phyloP scores from a whole-genome alignment of 257 asterid genomes.

The Salvia hispanica region DNA sequence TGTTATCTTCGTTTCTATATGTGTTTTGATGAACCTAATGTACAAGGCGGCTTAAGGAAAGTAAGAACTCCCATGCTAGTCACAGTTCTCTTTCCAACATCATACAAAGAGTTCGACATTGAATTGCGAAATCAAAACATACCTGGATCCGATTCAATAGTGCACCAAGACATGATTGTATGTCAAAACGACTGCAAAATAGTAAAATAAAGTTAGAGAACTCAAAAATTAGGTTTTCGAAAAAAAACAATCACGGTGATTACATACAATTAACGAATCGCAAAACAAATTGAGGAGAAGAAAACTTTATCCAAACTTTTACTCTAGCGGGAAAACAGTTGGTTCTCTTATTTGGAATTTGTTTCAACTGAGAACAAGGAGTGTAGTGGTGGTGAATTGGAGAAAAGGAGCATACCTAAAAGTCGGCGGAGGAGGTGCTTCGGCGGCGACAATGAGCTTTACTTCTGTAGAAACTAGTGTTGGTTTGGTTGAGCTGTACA shows the following conservation, averaged over 20 bases:
- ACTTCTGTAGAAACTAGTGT: neutral
- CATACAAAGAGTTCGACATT: neutral
- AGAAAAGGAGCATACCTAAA: conserved; percentile 26
- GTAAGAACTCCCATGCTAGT: conserved; percentile 3
- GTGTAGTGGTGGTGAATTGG: neutral
- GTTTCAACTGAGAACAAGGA: conserved; percentile 23
- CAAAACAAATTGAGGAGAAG: neutral
- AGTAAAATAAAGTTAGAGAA: conserved; percentile 2
- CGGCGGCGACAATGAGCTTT: conserved; percentile 20
- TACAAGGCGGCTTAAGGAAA: neutral
- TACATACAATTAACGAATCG: conserved; percentile 1
- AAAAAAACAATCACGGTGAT: neutral
- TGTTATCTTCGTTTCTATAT: neutral
- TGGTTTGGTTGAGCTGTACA: no score
- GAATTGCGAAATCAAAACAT: conserved; percentile 30
- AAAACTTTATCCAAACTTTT: neutral
- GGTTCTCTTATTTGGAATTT: conserved; percentile 5
- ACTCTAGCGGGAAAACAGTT: conserved; percentile 9
- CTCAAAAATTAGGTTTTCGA: conserved; percentile 29
- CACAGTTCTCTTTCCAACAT: neutral
- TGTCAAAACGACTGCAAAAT: conserved; percentile 41
- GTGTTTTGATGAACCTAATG: conserved; percentile 5
- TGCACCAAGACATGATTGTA: conserved; percentile 92
- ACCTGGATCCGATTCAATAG: conserved; percentile 99
- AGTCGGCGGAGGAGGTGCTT: conserved; percentile 32